phyloP scores from a whole-genome alignment of 2,329 filamentous ascomycete genomes.

The Hypomyces perniciosus region DNA sequence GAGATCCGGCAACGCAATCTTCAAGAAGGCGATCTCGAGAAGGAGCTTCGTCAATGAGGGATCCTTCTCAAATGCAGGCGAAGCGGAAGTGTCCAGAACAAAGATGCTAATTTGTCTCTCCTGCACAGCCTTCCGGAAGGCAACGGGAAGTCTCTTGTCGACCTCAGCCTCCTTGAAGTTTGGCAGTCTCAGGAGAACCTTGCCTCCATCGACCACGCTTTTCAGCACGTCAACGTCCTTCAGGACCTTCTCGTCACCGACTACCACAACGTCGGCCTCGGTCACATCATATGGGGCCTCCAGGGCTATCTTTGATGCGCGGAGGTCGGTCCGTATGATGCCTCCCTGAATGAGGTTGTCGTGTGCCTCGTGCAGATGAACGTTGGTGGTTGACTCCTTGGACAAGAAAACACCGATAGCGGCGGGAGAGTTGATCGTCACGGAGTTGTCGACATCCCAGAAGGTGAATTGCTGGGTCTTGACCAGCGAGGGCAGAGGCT shows the following conservation, averaged over 20 bases:
- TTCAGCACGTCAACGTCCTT: constrained; percentile 69
- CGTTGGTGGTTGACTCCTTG: constrained; percentile 62
- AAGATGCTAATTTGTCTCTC: constrained; percentile 66
- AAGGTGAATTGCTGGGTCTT: constrained; percentile 81
- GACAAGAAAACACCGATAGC: constrained; percentile 56
- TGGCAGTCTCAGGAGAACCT: constrained; percentile 68
- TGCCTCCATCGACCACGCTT: constrained; percentile 63
- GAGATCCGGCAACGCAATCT: constrained; percentile 63
- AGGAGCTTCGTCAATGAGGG: constrained; percentile 60
- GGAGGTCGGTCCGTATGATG: constrained; percentile 75
- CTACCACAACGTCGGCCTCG: constrained; percentile 70
- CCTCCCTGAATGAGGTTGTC: constrained; percentile 69
- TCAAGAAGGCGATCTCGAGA: constrained; percentile 76
- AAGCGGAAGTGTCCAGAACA: constrained; percentile 65
- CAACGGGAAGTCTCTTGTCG: constrained; percentile 74
- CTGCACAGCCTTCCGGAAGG: constrained; percentile 65
- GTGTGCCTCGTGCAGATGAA: constrained; percentile 56
- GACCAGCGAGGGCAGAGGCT: constrained; percentile 38
- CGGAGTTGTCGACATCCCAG: constrained; percentile 81
- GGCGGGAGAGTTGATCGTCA: constrained; percentile 57
- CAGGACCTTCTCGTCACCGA: constrained; percentile 75
- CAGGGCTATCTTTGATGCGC: constrained; percentile 73
- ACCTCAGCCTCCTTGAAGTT: constrained; percentile 81
- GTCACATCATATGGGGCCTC: constrained; percentile 79
- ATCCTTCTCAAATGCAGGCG: constrained; percentile 62